Evolutionary conservation across 2,329 filamentous ascomycete genomes (phyloP), one percentile per base, ranked within the genome.

Genomic region (Pyrenophora teres): DNA sequence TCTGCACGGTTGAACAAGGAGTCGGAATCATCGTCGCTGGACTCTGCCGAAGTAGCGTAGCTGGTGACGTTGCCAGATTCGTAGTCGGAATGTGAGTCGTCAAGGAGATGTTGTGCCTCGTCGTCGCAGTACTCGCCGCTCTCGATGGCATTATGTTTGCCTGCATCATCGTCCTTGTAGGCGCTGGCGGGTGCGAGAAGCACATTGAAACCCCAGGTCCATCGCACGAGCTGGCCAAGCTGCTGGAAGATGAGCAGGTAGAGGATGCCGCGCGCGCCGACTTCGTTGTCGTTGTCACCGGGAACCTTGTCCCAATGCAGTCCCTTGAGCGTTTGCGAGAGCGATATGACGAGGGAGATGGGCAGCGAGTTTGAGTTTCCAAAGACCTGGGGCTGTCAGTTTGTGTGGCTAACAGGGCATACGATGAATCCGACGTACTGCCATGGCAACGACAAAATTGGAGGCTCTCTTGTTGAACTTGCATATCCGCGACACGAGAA

Each of bases 191-290:
- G 91, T 15, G 92, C 92, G n/a, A 99, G 80, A 15, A 99, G 80
- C 32, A 97, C 87, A 65, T 96, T 92, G 74, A 96, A 97, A 9
- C 94, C 94, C 94, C 94, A 99, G 57, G 90, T 97, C 94, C 94
- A 99, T 52, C 94, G 85, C 16, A 99, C 87, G 21, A 97, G 80
- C 75, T 99, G 94, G 18, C 94, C 94, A 3, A 99, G 84, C 73
- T 99, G 94, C 76, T 99, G 94, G 77, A 99, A 99, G 62, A 99
- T 95, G 56, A 99, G 81, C 9, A 99, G 82, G 69, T 99, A 99
- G 0, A 99, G 79, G 55, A 99, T 97, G 53, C 94, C 94, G 56
- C 94, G 86, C 2, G 94, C 93, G 19, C 85, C 92, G 16, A 99
- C 94, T 73, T 97, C 91, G 52, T 96, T 89, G 67, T 97, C 93